Conservation (phyloP, 2,329 filamentous ascomycete genomes). For the Ceratocystis harringtonii region DNA sequence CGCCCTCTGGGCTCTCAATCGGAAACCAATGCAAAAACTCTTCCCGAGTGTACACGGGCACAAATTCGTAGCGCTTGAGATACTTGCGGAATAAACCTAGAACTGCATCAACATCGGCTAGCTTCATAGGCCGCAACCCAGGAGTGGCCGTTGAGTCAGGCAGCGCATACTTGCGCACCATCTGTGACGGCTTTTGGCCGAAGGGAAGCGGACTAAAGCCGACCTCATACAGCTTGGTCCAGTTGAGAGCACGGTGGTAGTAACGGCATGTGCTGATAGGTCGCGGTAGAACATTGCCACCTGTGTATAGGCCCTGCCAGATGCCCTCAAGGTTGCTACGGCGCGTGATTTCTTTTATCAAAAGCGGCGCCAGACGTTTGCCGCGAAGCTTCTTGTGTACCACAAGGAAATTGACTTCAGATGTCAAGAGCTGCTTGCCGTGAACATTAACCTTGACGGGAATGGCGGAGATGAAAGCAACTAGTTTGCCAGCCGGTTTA, state of each 20-base stretch:
- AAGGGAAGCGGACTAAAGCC: conserved; percentile 81
- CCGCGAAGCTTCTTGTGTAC: conserved; percentile 95
- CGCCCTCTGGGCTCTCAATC: conserved; percentile 47
- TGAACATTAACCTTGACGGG: conserved; percentile 72
- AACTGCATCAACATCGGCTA: conserved; percentile 63
- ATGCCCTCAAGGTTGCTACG: conserved; percentile 74
- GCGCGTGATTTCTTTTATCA: conserved; percentile 96
- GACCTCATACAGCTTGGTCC: conserved; percentile 89
- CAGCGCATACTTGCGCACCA: conserved; percentile 73
- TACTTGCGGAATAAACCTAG: conserved; percentile 62
- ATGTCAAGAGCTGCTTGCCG: conserved; percentile 56
- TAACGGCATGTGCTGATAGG: conserved; percentile 89
- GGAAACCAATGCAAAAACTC: conserved; percentile 77
- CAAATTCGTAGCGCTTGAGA: conserved; percentile 65
- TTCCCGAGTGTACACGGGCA: conserved; percentile 62
- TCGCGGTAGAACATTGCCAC: conserved; percentile 75
- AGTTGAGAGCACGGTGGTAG: conserved; percentile 86
- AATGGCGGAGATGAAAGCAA: conserved; percentile 91
- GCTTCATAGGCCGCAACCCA: conserved; percentile 67
- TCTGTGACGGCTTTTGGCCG: conserved; percentile 69
- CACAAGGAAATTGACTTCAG: conserved; percentile 96
- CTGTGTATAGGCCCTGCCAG: conserved; percentile 94
- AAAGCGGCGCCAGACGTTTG: conserved; percentile 79
- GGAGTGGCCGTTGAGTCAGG: conserved; percentile 57
- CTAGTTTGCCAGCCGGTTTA: conserved; percentile 66